Conservation (phyloP, 2,329 filamentous ascomycete genomes). For the Phialophora verrucosa region DNA sequence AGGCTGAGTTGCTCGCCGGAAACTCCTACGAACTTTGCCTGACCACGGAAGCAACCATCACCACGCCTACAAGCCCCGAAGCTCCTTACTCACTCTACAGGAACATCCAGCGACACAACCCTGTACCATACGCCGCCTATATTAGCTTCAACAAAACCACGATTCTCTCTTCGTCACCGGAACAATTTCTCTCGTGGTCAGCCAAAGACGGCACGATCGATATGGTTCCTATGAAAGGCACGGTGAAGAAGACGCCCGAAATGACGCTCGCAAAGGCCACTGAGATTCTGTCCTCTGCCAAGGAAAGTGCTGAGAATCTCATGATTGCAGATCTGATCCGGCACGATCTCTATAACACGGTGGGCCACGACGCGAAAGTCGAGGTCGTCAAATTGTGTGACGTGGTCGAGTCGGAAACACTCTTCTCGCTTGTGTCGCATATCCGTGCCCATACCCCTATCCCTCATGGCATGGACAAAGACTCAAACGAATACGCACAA, state of each 20-base stretch:
- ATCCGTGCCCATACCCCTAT: slow-evolving; percentile 67
- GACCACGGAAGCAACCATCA: slow-evolving; percentile 74
- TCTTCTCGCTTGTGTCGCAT: slow-evolving; percentile 90
- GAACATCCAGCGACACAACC: slow-evolving; percentile 71
- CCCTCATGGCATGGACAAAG: slow-evolving; percentile 32
- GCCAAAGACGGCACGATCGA: slow-evolving; percentile 56
- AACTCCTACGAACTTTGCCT: slow-evolving; percentile 87
- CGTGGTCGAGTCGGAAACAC: slow-evolving; percentile 88
- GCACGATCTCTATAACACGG: slow-evolving; percentile 74
- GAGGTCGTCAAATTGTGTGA: slow-evolving; percentile 77
- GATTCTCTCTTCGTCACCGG: slow-evolving; percentile 82
- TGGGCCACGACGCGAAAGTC: slow-evolving; percentile 53
- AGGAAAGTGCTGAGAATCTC: slow-evolving; percentile 93
- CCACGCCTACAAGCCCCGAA: slow-evolving; percentile 42
- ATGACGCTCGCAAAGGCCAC: slow-evolving; percentile 76
- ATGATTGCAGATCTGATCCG: slow-evolving; percentile 99
- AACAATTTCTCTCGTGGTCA: slow-evolving; percentile 80
- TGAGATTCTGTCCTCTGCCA: slow-evolving; percentile 74
- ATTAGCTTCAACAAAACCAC: slow-evolving; percentile 72
- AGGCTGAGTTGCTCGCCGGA: slow-evolving; percentile 73
- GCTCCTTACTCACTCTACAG: slow-evolving; percentile 74
- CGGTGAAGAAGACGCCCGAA: slow-evolving; percentile 75
- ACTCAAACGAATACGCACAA: slow-evolving; percentile 1
- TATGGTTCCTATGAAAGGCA: slow-evolving; percentile 96
- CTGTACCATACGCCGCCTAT: slow-evolving; percentile 84